Evolutionary conservation across 371 early-diverging fungal species (phyloP).

Genomic region (Fennellomyces sp.): DNA sequence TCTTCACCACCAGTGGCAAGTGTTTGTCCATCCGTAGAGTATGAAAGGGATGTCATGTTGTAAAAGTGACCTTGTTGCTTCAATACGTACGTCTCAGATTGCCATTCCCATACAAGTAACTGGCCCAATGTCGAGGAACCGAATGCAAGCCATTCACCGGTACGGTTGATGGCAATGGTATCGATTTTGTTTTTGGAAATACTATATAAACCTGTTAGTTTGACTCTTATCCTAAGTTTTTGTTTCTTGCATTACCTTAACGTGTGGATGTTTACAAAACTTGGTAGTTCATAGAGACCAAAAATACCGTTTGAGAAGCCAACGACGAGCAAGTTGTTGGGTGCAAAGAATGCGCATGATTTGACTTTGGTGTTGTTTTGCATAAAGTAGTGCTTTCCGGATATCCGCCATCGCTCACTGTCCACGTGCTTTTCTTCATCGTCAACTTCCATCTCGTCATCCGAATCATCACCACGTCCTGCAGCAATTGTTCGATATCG

Average conservation of each 20-base stretch:
- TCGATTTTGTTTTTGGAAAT: conserved; percentile 94
- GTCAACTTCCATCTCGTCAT: conserved; percentile 57
- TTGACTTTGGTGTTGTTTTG: conserved; percentile 75
- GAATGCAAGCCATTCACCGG: conserved; percentile 98
- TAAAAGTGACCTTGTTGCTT: conserved; percentile 98
- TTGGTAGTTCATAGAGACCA: conserved; percentile 96
- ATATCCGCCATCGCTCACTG: conserved; percentile 64
- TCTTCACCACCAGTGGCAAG: conserved; percentile 97
- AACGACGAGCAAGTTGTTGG: conserved; percentile 79
- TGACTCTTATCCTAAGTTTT: background rate
- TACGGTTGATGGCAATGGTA: conserved; percentile 83
- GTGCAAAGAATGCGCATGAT: conserved; percentile 80
- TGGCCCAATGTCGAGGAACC: conserved; percentile 92
- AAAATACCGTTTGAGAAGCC: conserved; percentile 94
- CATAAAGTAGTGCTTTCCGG: conserved; percentile 71
- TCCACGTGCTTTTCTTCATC: conserved; percentile 48
- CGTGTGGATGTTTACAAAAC: conserved; percentile 85
- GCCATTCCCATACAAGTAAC: conserved; percentile 99
- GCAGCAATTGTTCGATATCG: conserved; percentile 50
- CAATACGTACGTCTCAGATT: conserved; percentile 95
- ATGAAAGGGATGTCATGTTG: conserved; percentile 88
- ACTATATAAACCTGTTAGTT: conserved; percentile 41
- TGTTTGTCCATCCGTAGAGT: conserved; percentile 93
- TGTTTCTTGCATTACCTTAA: conserved; percentile 59
- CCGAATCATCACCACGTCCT: conserved; percentile 40